Base-by-base conservation (phyloP, 2,329 filamentous ascomycete species). In the Ascochyta clinopodiicola region DNA sequence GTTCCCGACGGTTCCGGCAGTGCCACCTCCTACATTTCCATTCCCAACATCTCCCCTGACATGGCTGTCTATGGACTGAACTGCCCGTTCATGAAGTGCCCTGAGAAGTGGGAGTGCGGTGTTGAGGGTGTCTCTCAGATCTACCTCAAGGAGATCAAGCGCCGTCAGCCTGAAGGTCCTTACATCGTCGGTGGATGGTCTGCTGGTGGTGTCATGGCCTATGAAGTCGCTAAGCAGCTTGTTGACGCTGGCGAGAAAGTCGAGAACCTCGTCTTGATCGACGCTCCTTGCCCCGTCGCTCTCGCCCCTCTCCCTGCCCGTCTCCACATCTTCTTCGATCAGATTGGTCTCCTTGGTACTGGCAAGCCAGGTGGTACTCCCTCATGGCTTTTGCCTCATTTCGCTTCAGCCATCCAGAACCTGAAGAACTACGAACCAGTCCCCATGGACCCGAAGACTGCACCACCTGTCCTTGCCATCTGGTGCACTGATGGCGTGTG, bases 401-500 rank as follows among this genome's bases (percentile, higher is more conserved):
- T 92, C 72, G 82, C 85, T 0, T 85, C 87, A 21, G 86, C 86
- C 19, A 87, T 92, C 50, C 81, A 82, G 44, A 87, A 87, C 15
- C 79, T 92, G 27, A 87, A 86, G 66, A 86, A 84, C 69, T 92
- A 92, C 75, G 83, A 86, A 12, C 86, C 88, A 6, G 81, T 82
- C 63, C 85, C 85, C 3, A 86, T 89, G 68, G 79, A 87, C 32
- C 79, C 81, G 42, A 81, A 80, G 7, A 82, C 79, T 59, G 84
- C 83, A 35, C 87, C 88, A 35, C 82, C 84, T 21, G 85, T 87
- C 3, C 84, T 84, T 60, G 80, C 85, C 35, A 85, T 92, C 63
- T 92, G 88, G 86, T 90, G 87, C 68, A 84, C 86, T 59, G 88
- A 92, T 56, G 89, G 89, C 59, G 87, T 92, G 4, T 90, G 88